Conservation (phyloP, 352 stramenopile genomes). For the Hyphochytrium catenoides region DNA sequence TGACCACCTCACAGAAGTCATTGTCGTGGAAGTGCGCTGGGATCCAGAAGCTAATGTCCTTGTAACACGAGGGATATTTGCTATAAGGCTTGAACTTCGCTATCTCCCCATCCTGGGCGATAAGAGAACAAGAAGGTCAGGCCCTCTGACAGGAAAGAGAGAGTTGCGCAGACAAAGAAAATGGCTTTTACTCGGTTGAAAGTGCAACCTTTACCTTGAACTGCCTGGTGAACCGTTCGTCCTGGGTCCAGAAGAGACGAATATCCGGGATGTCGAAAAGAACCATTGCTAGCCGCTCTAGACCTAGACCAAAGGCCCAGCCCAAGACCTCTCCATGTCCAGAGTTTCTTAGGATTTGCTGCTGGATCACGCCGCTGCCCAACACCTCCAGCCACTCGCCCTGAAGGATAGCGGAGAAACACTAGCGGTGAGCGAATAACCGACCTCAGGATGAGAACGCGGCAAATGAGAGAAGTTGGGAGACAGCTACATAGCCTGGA, state of each 20-base stretch:
- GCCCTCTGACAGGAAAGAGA: background rate
- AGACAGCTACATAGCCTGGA: no score
- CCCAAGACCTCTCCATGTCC: conserved; percentile 59
- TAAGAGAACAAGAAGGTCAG: conserved; percentile 6
- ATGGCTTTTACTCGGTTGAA: background rate
- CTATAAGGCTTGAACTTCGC: conserved; percentile 91
- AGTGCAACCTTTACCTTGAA: conserved; percentile 30
- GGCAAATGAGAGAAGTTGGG: no score
- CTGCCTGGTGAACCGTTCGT: conserved; percentile 76
- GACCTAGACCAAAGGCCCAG: conserved; percentile 94
- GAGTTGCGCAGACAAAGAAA: conserved; percentile 1
- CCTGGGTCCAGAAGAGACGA: conserved; percentile 93
- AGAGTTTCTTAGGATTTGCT: conserved; percentile 73
- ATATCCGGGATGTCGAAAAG: conserved; percentile 99
- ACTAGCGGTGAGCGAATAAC: background rate
- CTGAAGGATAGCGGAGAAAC: conserved; percentile 4
- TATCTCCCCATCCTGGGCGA: conserved; percentile 63
- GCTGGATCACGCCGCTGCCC: conserved; percentile 87
- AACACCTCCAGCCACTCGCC: conserved; percentile 97
- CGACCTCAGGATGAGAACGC: no score
- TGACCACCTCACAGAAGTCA: conserved; percentile 90
- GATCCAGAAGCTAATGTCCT: conserved; percentile 97
- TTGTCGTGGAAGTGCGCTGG: conserved; percentile 72
- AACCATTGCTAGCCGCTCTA: conserved; percentile 97
- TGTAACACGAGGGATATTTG: conserved; percentile 95